phyloP scores from a whole-genome alignment of 192 early-diverging fungal genomes.

The Coemansia furcata region DNA sequence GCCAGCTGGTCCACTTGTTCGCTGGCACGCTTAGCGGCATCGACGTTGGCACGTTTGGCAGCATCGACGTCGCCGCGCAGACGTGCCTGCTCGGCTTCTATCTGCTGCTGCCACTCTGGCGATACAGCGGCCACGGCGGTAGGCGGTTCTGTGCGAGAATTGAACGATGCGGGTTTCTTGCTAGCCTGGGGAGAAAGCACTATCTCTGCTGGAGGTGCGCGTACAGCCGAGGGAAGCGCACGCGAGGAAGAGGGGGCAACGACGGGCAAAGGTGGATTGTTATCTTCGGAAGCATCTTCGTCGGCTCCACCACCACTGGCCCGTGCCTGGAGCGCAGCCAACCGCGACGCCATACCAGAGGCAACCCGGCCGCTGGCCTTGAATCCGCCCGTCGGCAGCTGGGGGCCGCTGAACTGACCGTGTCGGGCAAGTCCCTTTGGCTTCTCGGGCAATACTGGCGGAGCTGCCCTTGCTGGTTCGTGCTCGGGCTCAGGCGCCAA shows the following conservation, averaged over 20 bases:
- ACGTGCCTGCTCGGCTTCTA: slow-evolving; percentile 36
- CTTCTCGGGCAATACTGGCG: slow-evolving; percentile 36
- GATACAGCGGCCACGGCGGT: slow-evolving; percentile 9
- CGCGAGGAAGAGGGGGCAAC: not conserved
- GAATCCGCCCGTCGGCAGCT: slow-evolving; percentile 45
- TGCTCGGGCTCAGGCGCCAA: slow-evolving; percentile 17
- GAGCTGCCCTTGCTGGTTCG: slow-evolving; percentile 8
- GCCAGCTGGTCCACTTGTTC: slow-evolving; percentile 26
- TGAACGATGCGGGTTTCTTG: slow-evolving; percentile 27
- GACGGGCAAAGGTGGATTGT: not conserved
- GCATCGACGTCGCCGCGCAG: slow-evolving; percentile 31
- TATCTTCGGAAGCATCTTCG: not conserved
- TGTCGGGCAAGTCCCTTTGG: slow-evolving; percentile 31
- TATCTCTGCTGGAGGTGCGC: not conserved
- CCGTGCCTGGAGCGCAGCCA: slow-evolving; percentile 48
- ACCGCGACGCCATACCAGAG: slow-evolving; percentile 47
- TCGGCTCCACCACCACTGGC: slow-evolving; percentile 25
- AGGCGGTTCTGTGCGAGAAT: not conserved
- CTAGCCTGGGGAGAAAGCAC: not conserved
- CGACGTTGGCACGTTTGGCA: slow-evolving; percentile 10
- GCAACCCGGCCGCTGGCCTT: slow-evolving; percentile 43
- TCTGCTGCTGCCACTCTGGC: slow-evolving; percentile 43
- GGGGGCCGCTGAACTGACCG: slow-evolving; percentile 26
- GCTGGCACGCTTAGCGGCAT: slow-evolving; percentile 12
- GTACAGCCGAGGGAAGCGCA: not conserved